phyloP scores from a whole-genome alignment of 768 basidiomycete genomes.

The Hebeloma cylindrosporum region DNA sequence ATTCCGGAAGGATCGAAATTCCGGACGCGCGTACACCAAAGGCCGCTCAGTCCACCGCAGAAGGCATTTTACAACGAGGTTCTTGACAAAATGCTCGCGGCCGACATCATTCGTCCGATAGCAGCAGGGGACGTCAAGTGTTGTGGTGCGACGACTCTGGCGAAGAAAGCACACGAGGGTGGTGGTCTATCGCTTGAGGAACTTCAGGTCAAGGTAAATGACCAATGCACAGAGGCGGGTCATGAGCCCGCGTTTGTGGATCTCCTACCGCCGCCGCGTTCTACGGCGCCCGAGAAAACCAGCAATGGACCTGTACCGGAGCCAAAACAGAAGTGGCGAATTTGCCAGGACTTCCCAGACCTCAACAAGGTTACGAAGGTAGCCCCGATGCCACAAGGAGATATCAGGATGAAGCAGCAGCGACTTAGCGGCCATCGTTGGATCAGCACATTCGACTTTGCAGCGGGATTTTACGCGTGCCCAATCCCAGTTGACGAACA shows the following conservation, averaged over 20 bases:
- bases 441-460: constrained; percentile 36
- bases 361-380: constrained; percentile 33
- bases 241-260: constrained; percentile 17
- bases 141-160: constrained; percentile 33
- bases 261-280: constrained; percentile 21
- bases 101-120: constrained; percentile 33
- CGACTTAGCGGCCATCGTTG: constrained; percentile 35
- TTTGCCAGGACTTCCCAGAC: constrained; percentile 38
- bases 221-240: constrained; percentile 29
- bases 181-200: constrained; percentile 32
- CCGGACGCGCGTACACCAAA: constrained; percentile 31
- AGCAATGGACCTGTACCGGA: neutral
- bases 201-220: constrained; percentile 33
- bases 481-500: constrained; percentile 15
- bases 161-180: constrained; percentile 34
- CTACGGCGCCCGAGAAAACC: neutral
- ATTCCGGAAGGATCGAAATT: constrained; percentile 30
- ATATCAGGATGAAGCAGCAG: constrained; percentile 40
- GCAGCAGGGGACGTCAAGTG: constrained; percentile 34
- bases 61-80: constrained; percentile 27
- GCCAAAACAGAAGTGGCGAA: constrained; percentile 28
- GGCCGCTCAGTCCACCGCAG: constrained; percentile 32
- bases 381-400: constrained; percentile 33
- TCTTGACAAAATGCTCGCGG: constrained; percentile 33
- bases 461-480: constrained; percentile 35